Evolutionary conservation across 345 rosid species (phyloP), one percentile per base, ranked within the genome.

Genomic region (Heritiera littoralis): DNA sequence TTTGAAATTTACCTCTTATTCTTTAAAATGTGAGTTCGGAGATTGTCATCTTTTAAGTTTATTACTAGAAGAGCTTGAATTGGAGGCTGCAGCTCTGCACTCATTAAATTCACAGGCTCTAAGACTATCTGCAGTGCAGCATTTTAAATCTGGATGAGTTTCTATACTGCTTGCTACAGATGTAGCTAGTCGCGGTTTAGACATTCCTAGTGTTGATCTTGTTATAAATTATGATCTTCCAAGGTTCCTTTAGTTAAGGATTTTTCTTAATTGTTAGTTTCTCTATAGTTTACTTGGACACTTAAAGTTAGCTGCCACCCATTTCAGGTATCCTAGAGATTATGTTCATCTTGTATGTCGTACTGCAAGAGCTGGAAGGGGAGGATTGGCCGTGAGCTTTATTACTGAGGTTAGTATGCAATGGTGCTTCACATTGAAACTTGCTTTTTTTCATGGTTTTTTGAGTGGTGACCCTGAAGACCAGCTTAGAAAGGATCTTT

Each of bases 341-440:
- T 96, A 96, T 82, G 95, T 91, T 65, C 99, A 96, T 87, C 98
- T 97, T 82, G 99, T 94, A 18, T 97, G 99, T 46, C 97, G 98
- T 86, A 96, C 99, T 49, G 98, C 99, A 72, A 91, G 98, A 86
- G 99, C 99, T 81, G 97, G 99, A 75, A 87, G 98, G 88, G 94
- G 89, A 81, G 98, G 99, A 35, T 80, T 91, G 81, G 95, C 99
- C 76, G 79, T 94, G 66, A 96, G 97, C 87, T 86, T 96, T 77
- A 80, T 92, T 77, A 86, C 97, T 14, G 86, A 92, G 95, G 99
- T 93, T 86, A 81, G 77, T 78, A 38, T 28, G 40, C 59, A 75
- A 48, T 78, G 30, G 14, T 78, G 6, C 18, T 64, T 52, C 48
- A 72, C 40, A 48, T 52, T 32, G 76, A 35, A 35, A 54, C 20